These are phyloP conservation scores for Pseudogymnoascus destructans DNA, from an alignment of 2,329 filamentous ascomycete species.

Conservation along the genomic window DNA sequence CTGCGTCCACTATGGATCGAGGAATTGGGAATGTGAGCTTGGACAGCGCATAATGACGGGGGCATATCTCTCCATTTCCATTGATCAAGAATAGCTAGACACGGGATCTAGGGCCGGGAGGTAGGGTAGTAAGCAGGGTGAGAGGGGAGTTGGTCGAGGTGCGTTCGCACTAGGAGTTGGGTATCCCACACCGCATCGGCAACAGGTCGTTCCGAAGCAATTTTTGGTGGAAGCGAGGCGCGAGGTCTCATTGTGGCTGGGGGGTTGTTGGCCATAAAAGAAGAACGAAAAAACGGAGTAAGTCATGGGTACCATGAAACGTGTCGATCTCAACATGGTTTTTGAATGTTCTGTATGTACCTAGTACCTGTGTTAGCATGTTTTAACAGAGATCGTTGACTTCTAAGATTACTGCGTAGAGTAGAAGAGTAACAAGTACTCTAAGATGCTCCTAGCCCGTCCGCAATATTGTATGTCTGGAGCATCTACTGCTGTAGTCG, in stretches of 20 bases:
- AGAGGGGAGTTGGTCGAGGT: not conserved
- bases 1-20: conserved; percentile 3
- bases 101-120: not conserved
- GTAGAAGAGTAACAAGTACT: not conserved
- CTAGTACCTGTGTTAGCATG: not conserved
- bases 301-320: conserved; percentile 3
- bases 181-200: not conserved
- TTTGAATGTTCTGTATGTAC: not conserved
- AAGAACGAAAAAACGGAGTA: not conserved
- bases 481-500: not conserved
- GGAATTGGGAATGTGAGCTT: conserved; percentile 1
- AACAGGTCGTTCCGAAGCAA: not conserved
- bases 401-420: not conserved
- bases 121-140: not conserved
- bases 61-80: conserved; percentile 4
- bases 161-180: not conserved
- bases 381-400: not conserved
- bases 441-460: not conserved
- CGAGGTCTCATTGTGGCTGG: not conserved
- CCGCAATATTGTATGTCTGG: not conserved
- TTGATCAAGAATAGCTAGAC: not conserved
- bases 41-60: not conserved
- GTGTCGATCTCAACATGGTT: not conserved
- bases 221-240: conserved; percentile 1
- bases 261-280: not conserved